Conservation (phyloP, 179 eudicot genomes). For the Spergularia azorica region DNA sequence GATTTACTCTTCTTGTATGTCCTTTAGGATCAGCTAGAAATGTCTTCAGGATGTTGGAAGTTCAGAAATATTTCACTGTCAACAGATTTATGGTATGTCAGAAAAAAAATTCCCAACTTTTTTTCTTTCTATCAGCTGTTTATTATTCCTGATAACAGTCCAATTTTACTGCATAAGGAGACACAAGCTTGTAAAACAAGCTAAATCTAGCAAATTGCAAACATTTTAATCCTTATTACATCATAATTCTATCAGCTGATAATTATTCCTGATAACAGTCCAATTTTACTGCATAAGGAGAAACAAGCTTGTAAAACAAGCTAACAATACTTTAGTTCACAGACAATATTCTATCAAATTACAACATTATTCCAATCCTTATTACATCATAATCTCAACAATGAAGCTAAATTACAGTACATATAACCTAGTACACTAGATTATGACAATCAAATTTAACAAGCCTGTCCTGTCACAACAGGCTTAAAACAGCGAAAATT, state of each 20-base stretch:
- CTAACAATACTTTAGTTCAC: not conserved
- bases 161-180: not conserved
- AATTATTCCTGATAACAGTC: not conserved
- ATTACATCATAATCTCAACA: too few relatives aligned
- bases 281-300: not conserved
- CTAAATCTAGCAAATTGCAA: too few relatives aligned
- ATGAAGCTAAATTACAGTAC: too few relatives aligned
- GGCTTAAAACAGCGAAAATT: too few relatives aligned
- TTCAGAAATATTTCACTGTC: not conserved
- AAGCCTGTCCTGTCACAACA: too few relatives aligned
- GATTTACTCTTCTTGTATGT: not conserved
- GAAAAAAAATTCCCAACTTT: not conserved
- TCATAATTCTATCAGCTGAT: not conserved
- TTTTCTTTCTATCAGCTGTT: not conserved
- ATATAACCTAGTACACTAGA: too few relatives aligned
- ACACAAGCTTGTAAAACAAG: conserved; percentile 4
- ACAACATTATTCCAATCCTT: too few relatives aligned
- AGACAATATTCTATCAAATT: too few relatives aligned
- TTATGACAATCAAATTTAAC: too few relatives aligned
- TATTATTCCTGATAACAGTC: not conserved
- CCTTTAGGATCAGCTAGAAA: too few relatives aligned
- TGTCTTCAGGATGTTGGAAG: too few relatives aligned
- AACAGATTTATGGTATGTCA: not conserved
- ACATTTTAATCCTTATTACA: too few relatives aligned
- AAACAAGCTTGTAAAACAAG: conserved; percentile 4